Evolutionary conservation across 2,329 filamentous ascomycete genomes (phyloP), one percentile per base, ranked within the genome.

Genomic region (Tolypocladium tundrense): DNA sequence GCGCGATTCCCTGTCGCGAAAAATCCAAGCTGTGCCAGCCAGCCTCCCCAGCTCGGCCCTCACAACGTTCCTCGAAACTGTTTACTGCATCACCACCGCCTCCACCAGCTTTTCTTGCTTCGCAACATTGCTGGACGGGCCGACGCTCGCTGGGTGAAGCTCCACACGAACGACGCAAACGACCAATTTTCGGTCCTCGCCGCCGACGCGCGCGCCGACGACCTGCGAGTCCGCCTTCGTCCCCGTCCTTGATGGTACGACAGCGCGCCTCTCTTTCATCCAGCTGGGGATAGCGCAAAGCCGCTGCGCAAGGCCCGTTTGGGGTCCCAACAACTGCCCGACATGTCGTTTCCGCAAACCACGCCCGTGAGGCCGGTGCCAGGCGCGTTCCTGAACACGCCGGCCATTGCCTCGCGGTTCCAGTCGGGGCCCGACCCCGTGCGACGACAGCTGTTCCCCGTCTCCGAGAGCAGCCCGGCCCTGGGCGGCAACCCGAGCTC

Each of bases 351-450:
- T 63, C 73, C 77, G 31, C 75, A 75, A 63, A 75, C 75, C 62
- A 90, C 89, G 58, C 89, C 89, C 43, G 80, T 87, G 74, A 85
- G 88, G 66, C 84, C 84, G 60, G 78, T 91, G 53, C 89, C 89
- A 51, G 89, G 89, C 75, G 86, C 86, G 66, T 93, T 87, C 69
- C 74, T 91, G 67, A 84, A 87, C 66, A 93, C 90, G 27, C 89
- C 89, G 53, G 88, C 86, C 58, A 77, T 81, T 41, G 71, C 75
- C 57, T 78, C 79, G 55, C 77, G 78, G 64, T 79, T 73, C 67
- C 74, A 72, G 64, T 64, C 70, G 56, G 70, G 66, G 42, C 64
- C 71, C 61, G 78, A 83, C 64, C 72, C 77, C 19, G 75, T 78
- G 60, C 76, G 78, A 59, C 79, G 81, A 61, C 77, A 78, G 58